Percentiles rank a stretch among this genome's conserved stretches.
These are phyloP conservation scores for Amorphotheca resinae DNA, from an alignment of 495 filamentous ascomycete species.

Conservation along the genomic window DNA sequence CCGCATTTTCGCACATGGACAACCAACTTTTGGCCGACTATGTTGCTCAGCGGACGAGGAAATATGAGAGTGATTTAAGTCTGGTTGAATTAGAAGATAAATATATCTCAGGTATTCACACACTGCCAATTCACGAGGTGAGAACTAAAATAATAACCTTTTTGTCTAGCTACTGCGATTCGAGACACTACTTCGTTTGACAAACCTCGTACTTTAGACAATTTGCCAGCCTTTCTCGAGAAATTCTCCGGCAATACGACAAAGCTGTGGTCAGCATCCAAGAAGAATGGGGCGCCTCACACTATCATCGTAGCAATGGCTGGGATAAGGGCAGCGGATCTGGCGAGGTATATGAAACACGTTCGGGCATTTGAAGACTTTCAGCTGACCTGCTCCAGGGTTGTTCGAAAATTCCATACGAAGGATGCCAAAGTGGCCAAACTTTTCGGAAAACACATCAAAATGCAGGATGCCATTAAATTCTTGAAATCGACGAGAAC, in stretches of 20 bases:
- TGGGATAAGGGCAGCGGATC: slow-evolving; percentile 69
- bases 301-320: slow-evolving; percentile 70
- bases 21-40: slow-evolving; percentile 74
- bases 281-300: slow-evolving; percentile 67
- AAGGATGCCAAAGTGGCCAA: slow-evolving; percentile 73
- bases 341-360: slow-evolving; percentile 44
- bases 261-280: slow-evolving; percentile 47
- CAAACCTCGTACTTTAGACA: slow-evolving; percentile 46
- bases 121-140: not conserved
- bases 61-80: slow-evolving; percentile 69
- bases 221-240: slow-evolving; percentile 70
- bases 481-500: slow-evolving; percentile 59
- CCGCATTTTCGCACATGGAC: slow-evolving; percentile 71
- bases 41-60: slow-evolving; percentile 60
- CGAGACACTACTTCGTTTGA: slow-evolving; percentile 64
- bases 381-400: slow-evolving; percentile 29
- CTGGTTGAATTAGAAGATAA: slow-evolving; percentile 71
- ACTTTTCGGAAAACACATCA: slow-evolving; percentile 97
- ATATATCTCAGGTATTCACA: slow-evolving; percentile 58
- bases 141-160: not conserved
- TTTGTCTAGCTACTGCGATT: slow-evolving; percentile 19
- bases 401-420: slow-evolving; percentile 62
- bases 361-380: not conserved
- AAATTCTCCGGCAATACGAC: slow-evolving; percentile 39
- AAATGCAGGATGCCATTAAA: slow-evolving; percentile 72